Base-by-base conservation (phyloP, 2,329 filamentous ascomycete genomes). In the Graphilbum fragrans region DNA sequence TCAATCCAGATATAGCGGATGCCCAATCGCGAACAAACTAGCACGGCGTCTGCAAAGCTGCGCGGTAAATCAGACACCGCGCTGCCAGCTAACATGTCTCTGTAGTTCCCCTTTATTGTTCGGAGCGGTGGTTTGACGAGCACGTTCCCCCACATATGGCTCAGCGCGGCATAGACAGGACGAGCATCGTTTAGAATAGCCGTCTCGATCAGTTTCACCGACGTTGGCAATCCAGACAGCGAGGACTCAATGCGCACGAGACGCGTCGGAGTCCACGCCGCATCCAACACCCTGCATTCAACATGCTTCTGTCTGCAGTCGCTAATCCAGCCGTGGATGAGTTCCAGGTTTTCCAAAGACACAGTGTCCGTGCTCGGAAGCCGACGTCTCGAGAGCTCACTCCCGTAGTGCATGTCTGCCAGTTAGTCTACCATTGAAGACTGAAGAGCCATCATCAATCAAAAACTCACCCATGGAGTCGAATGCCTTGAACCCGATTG, bases 1-100 rank as follows among this genome's bases (percentile, higher is more conserved):
- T n/a, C n/a, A n/a, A n/a, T n/a, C 44, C 44, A 46, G 9, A 46
- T n/a, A 20, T 38, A 44, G n/a, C 20, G 25, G 22, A 44, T 31
- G 25, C 22, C 39, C 14, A 46, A n/a, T 32, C 35, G 9, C 10
- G 27, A 11, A 2, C 29, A 27, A 8, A 41, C n/a, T 10, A 16
- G 16, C 19, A 45, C n/a, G 25, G 43, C 43, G 27, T 45, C 43
- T 8, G 17, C 14, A 33, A 41, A 41, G 5, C 37, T 45, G 11
- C 35, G 38, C n/a, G 33, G 34, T n/a, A 42, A 37, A 7, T 11
- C n/a, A 4, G 18, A 18, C 14, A 11, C 4, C 11, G 9, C 17
- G 25, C 32, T 32, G 35, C 21, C 14, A 5, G 22, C 11, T 16
- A 7, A 16, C 35, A 37, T 37, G 35, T 17, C 37, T 5, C 17